A percentile compares a stretch with the other conserved stretches of the same genome.
Evolutionary conservation across 257 asterid genomes (phyloP).

Genomic region (Solanum etuberosum): DNA sequence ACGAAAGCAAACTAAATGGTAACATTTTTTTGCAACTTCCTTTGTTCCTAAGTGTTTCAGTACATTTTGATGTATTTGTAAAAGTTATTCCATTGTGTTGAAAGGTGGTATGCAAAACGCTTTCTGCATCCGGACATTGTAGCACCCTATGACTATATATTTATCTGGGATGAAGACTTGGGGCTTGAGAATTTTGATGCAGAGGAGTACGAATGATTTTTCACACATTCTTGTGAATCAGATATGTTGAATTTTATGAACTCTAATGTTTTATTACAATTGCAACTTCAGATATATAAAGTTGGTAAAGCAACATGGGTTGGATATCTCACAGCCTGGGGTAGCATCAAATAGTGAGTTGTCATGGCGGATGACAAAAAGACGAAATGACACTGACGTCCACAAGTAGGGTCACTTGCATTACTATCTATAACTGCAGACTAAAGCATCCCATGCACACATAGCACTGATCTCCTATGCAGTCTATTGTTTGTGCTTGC

Average conservation of each 20-base stretch:
- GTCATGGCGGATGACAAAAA: conserved; percentile 80
- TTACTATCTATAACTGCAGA: neutral
- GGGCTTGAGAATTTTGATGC: conserved; percentile 75
- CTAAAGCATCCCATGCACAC: neutral
- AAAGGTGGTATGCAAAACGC: conserved; percentile 93
- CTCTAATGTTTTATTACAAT: neutral
- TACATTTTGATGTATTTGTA: neutral
- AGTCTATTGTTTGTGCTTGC: neutral
- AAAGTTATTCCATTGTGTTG: neutral
- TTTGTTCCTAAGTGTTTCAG: neutral
- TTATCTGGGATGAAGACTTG: conserved; percentile 86
- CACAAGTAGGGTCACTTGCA: conserved; percentile 50
- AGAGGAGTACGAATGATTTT: conserved; percentile 48
- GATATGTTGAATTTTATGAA: neutral
- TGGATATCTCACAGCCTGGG: conserved; percentile 93
- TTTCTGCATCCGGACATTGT: conserved; percentile 83
- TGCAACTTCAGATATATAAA: conserved; percentile 43
- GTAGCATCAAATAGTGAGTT: conserved; percentile 60
- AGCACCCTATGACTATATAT: conserved; percentile 74
- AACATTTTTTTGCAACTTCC: neutral
- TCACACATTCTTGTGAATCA: neutral
- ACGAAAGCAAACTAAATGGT: conserved; percentile 82
- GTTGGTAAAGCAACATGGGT: conserved; percentile 64
- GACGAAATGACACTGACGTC: conserved; percentile 59
- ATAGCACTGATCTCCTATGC: neutral